Evolutionary conservation across 106 monocot genomes (phyloP).

Genomic region (Phalaenopsis aphrodite): DNA sequence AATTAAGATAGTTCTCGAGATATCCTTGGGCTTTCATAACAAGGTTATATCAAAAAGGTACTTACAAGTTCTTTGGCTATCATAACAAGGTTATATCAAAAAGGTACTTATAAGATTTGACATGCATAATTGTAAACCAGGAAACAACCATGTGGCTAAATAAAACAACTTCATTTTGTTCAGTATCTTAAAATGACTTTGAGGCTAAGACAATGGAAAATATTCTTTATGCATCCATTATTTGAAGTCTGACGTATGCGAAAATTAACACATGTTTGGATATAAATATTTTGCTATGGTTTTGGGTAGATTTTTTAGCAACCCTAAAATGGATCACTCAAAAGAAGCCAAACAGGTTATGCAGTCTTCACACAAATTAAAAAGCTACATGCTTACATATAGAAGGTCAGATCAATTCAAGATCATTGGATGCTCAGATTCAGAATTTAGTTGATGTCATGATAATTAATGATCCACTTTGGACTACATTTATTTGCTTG

Average conservation of each 20-base stretch:
- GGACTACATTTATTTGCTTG: neutral
- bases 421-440: neutral
- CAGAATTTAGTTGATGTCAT: neutral
- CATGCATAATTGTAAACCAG: neutral
- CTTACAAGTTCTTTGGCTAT: neutral
- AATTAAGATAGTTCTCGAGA: neutral
- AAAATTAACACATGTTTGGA: neutral
- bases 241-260: constrained; percentile 8
- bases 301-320: constrained; percentile 8
- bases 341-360: constrained; percentile 2
- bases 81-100: neutral
- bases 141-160: neutral
- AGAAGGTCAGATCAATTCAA: neutral
- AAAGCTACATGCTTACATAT: constrained; percentile 4
- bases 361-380: neutral
- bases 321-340: constrained; percentile 6
- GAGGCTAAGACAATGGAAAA: neutral
- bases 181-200: neutral
- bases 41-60: neutral
- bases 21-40: neutral
- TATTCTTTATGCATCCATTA: neutral
- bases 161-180: neutral
- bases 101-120: neutral
- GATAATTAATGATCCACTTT: constrained; percentile 3
- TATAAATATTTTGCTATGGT: neutral